Percentiles rank a stretch among this genome's conserved stretches.
Evolutionary conservation across 768 basidiomycete species (phyloP).

Genomic region (Hortiboletus campestris): DNA sequence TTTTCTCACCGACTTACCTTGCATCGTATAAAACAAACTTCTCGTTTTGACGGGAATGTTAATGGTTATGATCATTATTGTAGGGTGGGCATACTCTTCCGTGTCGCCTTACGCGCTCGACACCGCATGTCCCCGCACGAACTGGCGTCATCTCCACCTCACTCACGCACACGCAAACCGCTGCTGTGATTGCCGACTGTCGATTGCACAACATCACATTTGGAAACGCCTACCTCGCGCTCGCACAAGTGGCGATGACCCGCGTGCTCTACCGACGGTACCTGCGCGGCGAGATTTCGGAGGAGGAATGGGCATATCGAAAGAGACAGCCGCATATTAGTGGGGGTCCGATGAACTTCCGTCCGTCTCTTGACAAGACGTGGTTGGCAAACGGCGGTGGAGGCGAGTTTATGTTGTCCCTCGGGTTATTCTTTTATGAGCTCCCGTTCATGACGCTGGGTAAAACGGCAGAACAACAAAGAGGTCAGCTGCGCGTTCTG

Average conservation of each 20-base stretch:
- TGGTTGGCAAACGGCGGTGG: slow-evolving; percentile 49
- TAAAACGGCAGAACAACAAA: neutral
- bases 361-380: slow-evolving; percentile 45
- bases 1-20: neutral
- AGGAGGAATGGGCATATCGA: slow-evolving; percentile 53
- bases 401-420: slow-evolving; percentile 42
- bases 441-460: slow-evolving; percentile 50
- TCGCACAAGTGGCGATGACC: slow-evolving; percentile 52
- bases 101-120: slow-evolving; percentile 36
- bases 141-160: slow-evolving; percentile 23
- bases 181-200: slow-evolving; percentile 38
- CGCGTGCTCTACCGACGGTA: slow-evolving; percentile 49
- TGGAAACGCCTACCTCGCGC: slow-evolving; percentile 48
- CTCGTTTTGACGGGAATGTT: neutral
- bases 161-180: slow-evolving; percentile 32
- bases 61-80: neutral
- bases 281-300: slow-evolving; percentile 45
- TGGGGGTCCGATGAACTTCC: slow-evolving; percentile 49
- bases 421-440: slow-evolving; percentile 42
- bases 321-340: slow-evolving; percentile 48
- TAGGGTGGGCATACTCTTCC: slow-evolving; percentile 61
- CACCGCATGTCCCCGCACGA: slow-evolving; percentile 37
- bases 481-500: neutral
- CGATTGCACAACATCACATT: slow-evolving; percentile 43
- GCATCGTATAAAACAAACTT: neutral